These are phyloP conservation scores for Musa beccarii DNA, from an alignment of 176 grass and related monocot species.

Conservation along the genomic window DNA sequence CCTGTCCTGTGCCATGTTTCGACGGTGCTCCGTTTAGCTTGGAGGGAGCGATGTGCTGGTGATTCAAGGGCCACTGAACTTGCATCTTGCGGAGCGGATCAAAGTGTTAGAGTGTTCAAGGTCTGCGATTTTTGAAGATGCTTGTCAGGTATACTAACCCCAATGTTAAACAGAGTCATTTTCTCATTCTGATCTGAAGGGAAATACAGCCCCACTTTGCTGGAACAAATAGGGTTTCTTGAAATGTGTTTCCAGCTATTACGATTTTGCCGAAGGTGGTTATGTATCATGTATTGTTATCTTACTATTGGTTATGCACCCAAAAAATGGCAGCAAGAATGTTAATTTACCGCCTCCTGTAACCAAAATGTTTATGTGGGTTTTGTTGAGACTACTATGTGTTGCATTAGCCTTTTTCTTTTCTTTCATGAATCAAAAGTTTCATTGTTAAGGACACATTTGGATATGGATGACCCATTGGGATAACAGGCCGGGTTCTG, in stretches of 20 bases:
- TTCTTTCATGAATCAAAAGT: too few relatives aligned
- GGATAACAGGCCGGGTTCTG: too few relatives aligned
- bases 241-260: background rate
- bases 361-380: too few relatives aligned
- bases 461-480: too few relatives aligned
- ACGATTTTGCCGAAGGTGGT: background rate
- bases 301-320: too few relatives aligned
- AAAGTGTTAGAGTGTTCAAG: constrained; percentile 72
- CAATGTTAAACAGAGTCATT: background rate
- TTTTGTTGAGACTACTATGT: too few relatives aligned
- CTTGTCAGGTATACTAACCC: background rate
- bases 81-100: constrained; percentile 92
- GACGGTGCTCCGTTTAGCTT: constrained; percentile 57
- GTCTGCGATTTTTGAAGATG: constrained; percentile 32
- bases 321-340: too few relatives aligned
- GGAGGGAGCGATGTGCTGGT: constrained; percentile 34
- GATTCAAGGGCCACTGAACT: constrained; percentile 35
- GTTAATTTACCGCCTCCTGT: too few relatives aligned
- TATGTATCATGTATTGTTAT: too few relatives aligned
- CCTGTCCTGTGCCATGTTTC: constrained; percentile 65
- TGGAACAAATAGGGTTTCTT: background rate
- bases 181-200: background rate
- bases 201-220: background rate
- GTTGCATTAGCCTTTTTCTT: too few relatives aligned
- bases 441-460: too few relatives aligned